phyloP scores from a whole-genome alignment of 441 rosid genomes.

The Populus trichocarpa region DNA sequence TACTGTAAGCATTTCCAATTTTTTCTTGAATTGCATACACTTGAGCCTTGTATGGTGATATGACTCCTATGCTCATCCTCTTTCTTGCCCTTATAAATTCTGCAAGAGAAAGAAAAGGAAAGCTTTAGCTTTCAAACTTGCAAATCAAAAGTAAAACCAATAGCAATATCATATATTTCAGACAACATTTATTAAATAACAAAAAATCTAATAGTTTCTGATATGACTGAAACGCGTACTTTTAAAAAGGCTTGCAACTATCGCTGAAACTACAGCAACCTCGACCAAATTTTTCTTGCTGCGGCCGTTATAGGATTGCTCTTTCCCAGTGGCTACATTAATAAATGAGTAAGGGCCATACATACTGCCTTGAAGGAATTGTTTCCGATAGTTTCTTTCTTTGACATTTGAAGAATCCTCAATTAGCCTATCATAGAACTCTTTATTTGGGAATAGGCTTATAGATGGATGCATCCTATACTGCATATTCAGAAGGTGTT shows the following conservation, averaged over 20 bases:
- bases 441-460: conserved; percentile 37
- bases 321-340: conserved; percentile 30
- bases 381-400: conserved; percentile 13
- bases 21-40: conserved; percentile 41
- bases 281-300: conserved; percentile 45
- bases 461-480: conserved; percentile 62
- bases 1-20: conserved; percentile 22
- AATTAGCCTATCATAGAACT: conserved; percentile 34
- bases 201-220: background rate
- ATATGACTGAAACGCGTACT: conserved; percentile 21
- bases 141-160: background rate
- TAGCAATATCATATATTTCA: background rate
- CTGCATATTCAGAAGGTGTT: conserved; percentile 39
- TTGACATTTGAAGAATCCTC: conserved; percentile 29
- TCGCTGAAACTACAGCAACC: conserved; percentile 36
- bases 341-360: conserved; percentile 47
- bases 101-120: conserved; percentile 9
- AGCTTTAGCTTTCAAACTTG: background rate
- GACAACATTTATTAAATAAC: conserved; percentile 22
- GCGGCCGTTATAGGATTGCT: conserved; percentile 8
- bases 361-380: conserved; percentile 33
- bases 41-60: conserved; percentile 54
- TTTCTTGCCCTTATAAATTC: conserved; percentile 12
- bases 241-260: conserved; percentile 38
- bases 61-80: conserved; percentile 36